Conservation (phyloP, 139 green algal genomes). For the Microglena sp. region DNA sequence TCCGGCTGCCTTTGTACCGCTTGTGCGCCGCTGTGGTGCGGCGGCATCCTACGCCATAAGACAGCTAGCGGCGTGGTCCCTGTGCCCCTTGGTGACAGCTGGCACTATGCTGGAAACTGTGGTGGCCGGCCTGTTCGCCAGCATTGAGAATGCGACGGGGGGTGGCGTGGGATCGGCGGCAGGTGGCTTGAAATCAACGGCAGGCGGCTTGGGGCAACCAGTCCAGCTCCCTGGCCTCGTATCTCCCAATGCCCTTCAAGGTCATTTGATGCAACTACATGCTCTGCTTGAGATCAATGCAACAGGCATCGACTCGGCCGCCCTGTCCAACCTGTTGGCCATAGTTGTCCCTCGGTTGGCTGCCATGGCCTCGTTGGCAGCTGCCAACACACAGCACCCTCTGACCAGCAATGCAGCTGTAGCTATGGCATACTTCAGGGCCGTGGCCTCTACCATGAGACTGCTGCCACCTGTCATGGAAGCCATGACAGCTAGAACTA, state of each 20-base stretch:
- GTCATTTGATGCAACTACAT: constrained; percentile 47
- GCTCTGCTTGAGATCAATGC: constrained; percentile 28
- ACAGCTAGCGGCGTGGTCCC: constrained; percentile 51
- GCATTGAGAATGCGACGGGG: background rate
- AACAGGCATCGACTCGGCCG: background rate
- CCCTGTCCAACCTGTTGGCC: background rate
- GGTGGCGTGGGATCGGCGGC: background rate
- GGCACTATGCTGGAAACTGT: constrained; percentile 12
- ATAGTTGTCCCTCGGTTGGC: background rate
- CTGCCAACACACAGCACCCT: background rate
- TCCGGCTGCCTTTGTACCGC: constrained; percentile 48
- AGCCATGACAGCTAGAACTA: too few species aligned
- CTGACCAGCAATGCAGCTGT: background rate
- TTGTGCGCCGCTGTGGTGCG: constrained; percentile 40
- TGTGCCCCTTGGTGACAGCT: constrained; percentile 54
- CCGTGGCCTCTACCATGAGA: too few species aligned
- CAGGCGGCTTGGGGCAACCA: too few species aligned
- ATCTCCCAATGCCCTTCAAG: constrained; percentile 39
- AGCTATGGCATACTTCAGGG: background rate
- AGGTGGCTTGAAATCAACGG: too few species aligned
- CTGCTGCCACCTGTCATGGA: too few species aligned
- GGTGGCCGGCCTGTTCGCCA: constrained; percentile 20
- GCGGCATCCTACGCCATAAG: constrained; percentile 48
- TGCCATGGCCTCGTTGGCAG: background rate
- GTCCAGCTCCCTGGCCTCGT: too few species aligned